Base-by-base conservation (phyloP, 2,329 filamentous ascomycete species). In the Calonectria hongkongensis region DNA sequence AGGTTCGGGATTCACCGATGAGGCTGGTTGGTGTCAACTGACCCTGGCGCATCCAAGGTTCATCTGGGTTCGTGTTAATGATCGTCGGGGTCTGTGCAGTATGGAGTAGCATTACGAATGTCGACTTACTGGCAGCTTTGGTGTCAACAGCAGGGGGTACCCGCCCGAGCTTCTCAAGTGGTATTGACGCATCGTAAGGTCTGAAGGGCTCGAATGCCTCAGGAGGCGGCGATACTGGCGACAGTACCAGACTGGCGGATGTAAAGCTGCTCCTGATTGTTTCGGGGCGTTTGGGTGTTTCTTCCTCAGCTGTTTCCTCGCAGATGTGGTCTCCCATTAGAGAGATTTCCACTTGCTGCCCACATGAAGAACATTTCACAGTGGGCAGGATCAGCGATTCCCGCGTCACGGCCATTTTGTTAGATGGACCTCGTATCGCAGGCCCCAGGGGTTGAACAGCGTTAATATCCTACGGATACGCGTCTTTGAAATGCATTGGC, bases 261-360 rank as follows among this genome's bases (percentile, higher is more conserved):
- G 62, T 60, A 28, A 56, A 21, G 36, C 4, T n/a, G 51, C 67
- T 69, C 25, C 60, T 65, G 65, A 27, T 21, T 47, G 45, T 67
- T 54, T 41, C 79, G 82, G 76, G 83, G 88, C 90, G 82, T 80
- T 89, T 88, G 80, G 86, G 85, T 84, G 87, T 81, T 73, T 85
- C 81, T 72, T 85, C 81, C 71, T 83, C 85, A 51, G 87, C 81
- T 73, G 85, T 81, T 71, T 83, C 85, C 56, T 83, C 83, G 83
- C 95, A 98, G 73, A 94, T 83, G 86, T 98, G 95, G 74, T 97
- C 95, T 74, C 94, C 95, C 93, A 98, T 94, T 83, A 92, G 87
- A 48, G 94, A 93, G 78, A 98, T 97, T 81, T 96, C 93, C 72
- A 98, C 94, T 79, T 96, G 91, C 48, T 87, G 84, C 48, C 92